A percentile compares a stretch with the other conserved stretches of the same genome.
phyloP scores from a whole-genome alignment of 192 early-diverging fungal species.

The Chytriomyces hyalinus region DNA sequence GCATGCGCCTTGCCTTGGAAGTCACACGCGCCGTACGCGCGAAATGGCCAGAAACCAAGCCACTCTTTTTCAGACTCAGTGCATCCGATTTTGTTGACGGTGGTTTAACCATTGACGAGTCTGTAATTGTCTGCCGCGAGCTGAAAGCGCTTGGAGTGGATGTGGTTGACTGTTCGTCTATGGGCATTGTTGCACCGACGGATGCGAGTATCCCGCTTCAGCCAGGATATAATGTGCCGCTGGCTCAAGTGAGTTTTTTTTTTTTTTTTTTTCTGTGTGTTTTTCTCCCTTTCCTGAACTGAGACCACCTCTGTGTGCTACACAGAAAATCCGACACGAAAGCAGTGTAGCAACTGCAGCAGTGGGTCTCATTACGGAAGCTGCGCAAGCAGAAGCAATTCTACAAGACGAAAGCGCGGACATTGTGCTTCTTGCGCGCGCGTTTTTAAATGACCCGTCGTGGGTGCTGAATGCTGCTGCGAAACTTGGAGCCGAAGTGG shows the following conservation, averaged over 20 bases:
- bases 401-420: conserved; percentile 71
- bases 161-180: conserved; percentile 82
- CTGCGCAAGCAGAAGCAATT: conserved; percentile 72
- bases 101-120: conserved; percentile 77
- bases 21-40: conserved; percentile 50
- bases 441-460: conserved; percentile 70
- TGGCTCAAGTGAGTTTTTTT: conserved; percentile 48
- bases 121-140: conserved; percentile 61
- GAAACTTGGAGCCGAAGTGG: conserved; percentile 67
- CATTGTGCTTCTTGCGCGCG: conserved; percentile 72
- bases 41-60: conserved; percentile 80
- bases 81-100: conserved; percentile 71
- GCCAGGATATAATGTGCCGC: conserved; percentile 63
- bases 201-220: conserved; percentile 11
- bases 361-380: conserved; percentile 74
- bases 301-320: conserved; percentile 48
- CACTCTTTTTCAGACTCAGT: conserved; percentile 86
- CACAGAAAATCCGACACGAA: conserved; percentile 54
- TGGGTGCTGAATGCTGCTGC: conserved; percentile 72
- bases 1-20: conserved; percentile 60
- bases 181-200: conserved; percentile 67
- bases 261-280: conserved; percentile 1
- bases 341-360: conserved; percentile 62
- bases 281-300: conserved; percentile 1
- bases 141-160: conserved; percentile 77